phyloP scores from a whole-genome alignment of 257 asterid genomes.

The Solanum tarijense region DNA sequence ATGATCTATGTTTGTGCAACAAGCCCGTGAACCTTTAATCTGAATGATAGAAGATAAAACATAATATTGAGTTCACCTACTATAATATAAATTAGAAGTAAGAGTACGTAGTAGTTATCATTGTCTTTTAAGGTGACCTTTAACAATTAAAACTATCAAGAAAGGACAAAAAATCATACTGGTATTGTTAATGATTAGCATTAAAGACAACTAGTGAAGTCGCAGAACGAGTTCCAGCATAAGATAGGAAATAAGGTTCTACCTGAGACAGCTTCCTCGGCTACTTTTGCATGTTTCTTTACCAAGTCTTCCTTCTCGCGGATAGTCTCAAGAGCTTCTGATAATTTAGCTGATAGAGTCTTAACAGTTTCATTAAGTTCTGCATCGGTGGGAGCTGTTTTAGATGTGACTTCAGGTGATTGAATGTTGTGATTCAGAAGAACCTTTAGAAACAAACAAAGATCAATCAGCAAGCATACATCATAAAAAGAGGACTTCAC shows the following conservation, averaged over 20 bases:
- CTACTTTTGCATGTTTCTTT: slow-evolving; percentile 87
- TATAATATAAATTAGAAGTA: background rate
- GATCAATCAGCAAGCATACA: slow-evolving; percentile 1
- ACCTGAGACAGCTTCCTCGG: slow-evolving; percentile 99
- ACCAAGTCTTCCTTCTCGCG: slow-evolving; percentile 75
- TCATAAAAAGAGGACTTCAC: background rate
- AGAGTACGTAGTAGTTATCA: background rate
- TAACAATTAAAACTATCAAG: background rate
- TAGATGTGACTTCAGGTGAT: slow-evolving; percentile 81
- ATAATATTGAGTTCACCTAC: background rate
- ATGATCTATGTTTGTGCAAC: background rate
- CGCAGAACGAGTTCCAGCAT: background rate
- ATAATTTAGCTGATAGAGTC: slow-evolving; percentile 51
- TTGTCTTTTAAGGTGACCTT: background rate
- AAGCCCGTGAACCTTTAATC: background rate
- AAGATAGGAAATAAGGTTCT: background rate
- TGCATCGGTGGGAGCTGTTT: slow-evolving; percentile 39
- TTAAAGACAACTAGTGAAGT: background rate
- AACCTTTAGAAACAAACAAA: slow-evolving; percentile 28
- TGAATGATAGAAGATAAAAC: background rate
- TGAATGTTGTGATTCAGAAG: slow-evolving; percentile 35
- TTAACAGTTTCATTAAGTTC: slow-evolving; percentile 34
- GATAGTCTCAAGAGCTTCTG: slow-evolving; percentile 63
- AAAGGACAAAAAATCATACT: background rate
- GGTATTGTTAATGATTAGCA: background rate